phyloP scores from a whole-genome alignment of 2,329 filamentous ascomycete species.

The Xylaria polymorpha region DNA sequence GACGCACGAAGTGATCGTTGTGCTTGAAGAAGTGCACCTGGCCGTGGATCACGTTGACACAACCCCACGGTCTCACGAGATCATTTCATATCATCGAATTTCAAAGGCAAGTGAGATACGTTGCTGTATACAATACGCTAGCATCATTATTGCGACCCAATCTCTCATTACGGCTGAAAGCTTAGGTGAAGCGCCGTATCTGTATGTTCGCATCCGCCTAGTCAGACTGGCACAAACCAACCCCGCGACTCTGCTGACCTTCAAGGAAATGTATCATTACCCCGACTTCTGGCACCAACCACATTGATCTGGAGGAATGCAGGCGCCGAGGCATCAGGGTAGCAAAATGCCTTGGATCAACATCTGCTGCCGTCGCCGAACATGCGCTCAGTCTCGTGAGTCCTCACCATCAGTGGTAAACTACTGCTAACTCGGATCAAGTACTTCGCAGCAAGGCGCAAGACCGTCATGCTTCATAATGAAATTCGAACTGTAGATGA shows the following conservation, averaged over 20 bases:
- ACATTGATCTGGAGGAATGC: slow-evolving; percentile 42
- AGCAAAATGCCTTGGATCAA: slow-evolving; percentile 37
- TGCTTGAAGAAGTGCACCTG: slow-evolving; percentile 40
- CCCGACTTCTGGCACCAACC: slow-evolving; percentile 39
- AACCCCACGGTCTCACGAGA: slow-evolving; percentile 35
- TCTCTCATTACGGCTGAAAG: slow-evolving; percentile 36
- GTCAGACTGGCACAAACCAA: not conserved
- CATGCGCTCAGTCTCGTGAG: slow-evolving; percentile 43
- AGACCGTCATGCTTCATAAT: slow-evolving; percentile 42
- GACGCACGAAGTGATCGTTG: slow-evolving; percentile 41
- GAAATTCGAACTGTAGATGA: slow-evolving; percentile 34
- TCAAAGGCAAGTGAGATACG: slow-evolving; percentile 33
- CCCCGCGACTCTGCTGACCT: not conserved
- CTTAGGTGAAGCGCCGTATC: slow-evolving; percentile 41
- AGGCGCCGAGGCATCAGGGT: slow-evolving; percentile 40
- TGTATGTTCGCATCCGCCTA: slow-evolving; percentile 29
- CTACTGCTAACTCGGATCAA: slow-evolving; percentile 20
- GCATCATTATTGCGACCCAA: slow-evolving; percentile 39
- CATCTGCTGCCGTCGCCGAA: slow-evolving; percentile 39
- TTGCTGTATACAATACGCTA: slow-evolving; percentile 41
- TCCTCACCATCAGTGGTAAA: not conserved
- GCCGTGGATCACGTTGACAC: slow-evolving; percentile 36
- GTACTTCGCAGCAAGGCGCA: slow-evolving; percentile 44
- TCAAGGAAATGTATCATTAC: slow-evolving; percentile 42
- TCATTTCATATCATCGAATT: slow-evolving; percentile 39